Evolutionary conservation across 1,284 basidiomycete species (phyloP).

Genomic region (Sporisorium graminicola): DNA sequence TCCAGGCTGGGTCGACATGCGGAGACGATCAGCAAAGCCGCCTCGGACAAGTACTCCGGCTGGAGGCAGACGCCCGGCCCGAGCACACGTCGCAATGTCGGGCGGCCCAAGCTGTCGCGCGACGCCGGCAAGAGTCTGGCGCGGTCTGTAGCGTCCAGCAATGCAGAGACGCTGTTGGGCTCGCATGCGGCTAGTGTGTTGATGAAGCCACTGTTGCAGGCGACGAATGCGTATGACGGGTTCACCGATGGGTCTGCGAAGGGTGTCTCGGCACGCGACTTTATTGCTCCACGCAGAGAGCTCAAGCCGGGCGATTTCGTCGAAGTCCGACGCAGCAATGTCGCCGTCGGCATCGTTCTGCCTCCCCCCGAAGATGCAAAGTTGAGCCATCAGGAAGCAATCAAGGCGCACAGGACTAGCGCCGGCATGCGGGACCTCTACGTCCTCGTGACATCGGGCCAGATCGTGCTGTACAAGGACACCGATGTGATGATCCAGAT

Average conservation of each 20-base stretch:
- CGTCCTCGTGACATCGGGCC: conserved; percentile 34
- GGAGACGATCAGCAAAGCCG: conserved; percentile 13
- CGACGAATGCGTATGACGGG: neutral
- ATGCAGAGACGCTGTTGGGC: conserved; percentile 26
- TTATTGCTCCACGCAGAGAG: conserved; percentile 24
- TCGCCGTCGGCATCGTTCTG: conserved; percentile 22
- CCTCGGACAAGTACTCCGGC: conserved; percentile 29
- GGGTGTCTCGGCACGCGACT: conserved; percentile 17
- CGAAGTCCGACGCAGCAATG: conserved; percentile 22
- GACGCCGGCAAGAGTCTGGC: conserved; percentile 19
- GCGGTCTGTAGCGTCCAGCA: conserved; percentile 1
- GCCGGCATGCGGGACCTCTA: conserved; percentile 25
- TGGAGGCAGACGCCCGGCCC: conserved; percentile 45
- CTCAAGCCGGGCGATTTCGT: conserved; percentile 50
- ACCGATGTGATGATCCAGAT: conserved; percentile 54
- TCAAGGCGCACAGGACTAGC: neutral
- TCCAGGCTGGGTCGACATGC: conserved; percentile 25
- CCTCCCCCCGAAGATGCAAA: conserved; percentile 19
- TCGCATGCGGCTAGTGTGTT: conserved; percentile 19
- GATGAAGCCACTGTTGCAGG: conserved; percentile 8
- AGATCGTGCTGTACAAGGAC: conserved; percentile 30
- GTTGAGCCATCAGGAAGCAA: neutral
- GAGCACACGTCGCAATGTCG: conserved; percentile 30
- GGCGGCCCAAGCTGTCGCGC: conserved; percentile 25
- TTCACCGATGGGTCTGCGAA: neutral